A percentile compares a stretch with the other conserved stretches of the same genome.
Evolutionary conservation across 306 rosid genomes (phyloP).

Genomic region (Dryas alaskensis): DNA sequence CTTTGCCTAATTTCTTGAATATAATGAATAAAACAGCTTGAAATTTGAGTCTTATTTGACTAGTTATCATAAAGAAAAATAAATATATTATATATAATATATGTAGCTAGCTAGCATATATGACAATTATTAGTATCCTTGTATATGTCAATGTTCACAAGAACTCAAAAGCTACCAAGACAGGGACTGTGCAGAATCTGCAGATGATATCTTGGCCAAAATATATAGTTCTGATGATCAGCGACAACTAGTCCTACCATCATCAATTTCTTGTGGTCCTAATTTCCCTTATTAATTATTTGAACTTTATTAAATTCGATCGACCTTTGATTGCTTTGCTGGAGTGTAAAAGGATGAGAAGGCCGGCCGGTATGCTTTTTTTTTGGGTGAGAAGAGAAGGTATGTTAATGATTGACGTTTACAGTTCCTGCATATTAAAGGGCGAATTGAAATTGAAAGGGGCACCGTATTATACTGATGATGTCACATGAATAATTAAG

Average conservation of each 20-base stretch:
- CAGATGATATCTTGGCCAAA: background rate
- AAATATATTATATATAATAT: background rate
- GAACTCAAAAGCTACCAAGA: slow-evolving; percentile 1
- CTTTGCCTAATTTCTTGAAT: too few species aligned
- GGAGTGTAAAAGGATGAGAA: too few species aligned
- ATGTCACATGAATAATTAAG: background rate
- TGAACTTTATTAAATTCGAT: background rate
- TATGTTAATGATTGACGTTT: slow-evolving; percentile 8
- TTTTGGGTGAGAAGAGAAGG: too few species aligned
- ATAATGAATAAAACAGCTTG: background rate
- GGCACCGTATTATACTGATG: background rate
- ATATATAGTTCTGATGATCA: background rate
- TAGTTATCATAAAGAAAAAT: too few species aligned
- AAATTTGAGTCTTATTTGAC: background rate
- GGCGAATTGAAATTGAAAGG: background rate
- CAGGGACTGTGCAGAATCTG: slow-evolving; percentile 7
- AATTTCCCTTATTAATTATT: background rate
- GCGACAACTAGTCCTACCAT: background rate
- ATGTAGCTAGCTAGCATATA: background rate
- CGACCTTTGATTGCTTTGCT: background rate
- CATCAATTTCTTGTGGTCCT: background rate
- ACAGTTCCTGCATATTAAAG: background rate
- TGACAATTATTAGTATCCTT: background rate
- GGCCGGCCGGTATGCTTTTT: too few species aligned
- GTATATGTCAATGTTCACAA: background rate